Percentiles rank a stretch among this genome's conserved stretches.
These are phyloP conservation scores for Fusarium tjaetaba DNA, from an alignment of 2,329 filamentous ascomycete genomes.

Conservation along the genomic window DNA sequence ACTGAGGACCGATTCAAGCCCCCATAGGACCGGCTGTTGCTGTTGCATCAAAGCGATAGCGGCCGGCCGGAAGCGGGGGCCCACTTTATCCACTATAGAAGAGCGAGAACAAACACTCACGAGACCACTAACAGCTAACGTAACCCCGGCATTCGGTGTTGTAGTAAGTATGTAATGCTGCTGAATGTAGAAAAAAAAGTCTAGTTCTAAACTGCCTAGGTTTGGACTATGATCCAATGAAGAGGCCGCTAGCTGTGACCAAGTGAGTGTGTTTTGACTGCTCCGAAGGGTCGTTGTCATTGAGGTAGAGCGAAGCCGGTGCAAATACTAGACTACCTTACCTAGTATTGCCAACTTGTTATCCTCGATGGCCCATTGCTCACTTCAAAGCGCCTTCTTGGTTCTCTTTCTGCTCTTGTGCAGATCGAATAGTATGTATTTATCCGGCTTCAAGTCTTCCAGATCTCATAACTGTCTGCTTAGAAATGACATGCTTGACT, in stretches of 20 bases:
- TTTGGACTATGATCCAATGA: constrained; percentile 6
- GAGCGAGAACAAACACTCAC: not conserved
- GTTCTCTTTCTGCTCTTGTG: not conserved
- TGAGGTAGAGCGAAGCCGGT: not conserved
- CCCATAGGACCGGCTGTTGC: constrained; percentile 27
- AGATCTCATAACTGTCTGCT: not conserved
- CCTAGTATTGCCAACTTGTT: not conserved
- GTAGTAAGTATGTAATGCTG: not conserved
- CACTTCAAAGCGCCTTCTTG: not conserved
- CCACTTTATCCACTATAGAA: constrained; percentile 16
- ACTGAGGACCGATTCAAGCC: constrained; percentile 10
- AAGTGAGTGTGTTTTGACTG: not conserved
- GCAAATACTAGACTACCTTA: not conserved
- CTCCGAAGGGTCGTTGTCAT: not conserved
- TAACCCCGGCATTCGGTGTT: constrained; percentile 14
- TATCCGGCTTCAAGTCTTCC: not conserved
- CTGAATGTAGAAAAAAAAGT: not conserved
- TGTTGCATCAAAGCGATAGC: constrained; percentile 32
- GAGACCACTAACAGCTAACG: not conserved
- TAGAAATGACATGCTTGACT: not conserved
- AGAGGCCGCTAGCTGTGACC: not conserved
- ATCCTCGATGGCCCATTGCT: not conserved
- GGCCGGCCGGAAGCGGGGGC: constrained; percentile 27
- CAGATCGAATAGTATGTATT: not conserved
- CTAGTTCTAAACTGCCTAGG: not conserved